phyloP scores from a whole-genome alignment of 1,139 yeast genomes.

The Nakaseomyces bracarensis region DNA sequence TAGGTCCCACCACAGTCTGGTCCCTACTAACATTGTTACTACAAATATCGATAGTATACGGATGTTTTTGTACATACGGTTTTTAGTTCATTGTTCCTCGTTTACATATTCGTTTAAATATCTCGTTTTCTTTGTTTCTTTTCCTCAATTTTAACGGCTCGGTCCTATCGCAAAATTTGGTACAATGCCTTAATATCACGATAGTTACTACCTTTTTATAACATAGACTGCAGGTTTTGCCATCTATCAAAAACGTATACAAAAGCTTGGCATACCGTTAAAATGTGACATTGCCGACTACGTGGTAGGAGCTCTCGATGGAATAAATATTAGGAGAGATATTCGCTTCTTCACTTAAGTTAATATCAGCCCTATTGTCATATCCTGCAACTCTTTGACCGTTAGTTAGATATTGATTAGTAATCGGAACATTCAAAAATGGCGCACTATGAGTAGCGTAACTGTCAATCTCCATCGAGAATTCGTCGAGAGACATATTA shows the following conservation, averaged over 20 bases:
- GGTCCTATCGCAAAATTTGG: background rate
- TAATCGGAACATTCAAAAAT: background rate
- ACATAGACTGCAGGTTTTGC: background rate
- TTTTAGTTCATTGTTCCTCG: no score
- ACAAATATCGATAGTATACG: no score
- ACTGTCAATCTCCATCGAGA: conserved; percentile 9
- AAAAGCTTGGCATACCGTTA: background rate
- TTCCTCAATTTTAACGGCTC: no score
- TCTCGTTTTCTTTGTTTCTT: background rate
- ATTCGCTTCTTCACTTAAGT: background rate
- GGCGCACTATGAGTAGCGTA: background rate
- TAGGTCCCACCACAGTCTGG: no score
- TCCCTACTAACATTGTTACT: no score
- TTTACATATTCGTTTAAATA: background rate
- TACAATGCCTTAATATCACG: no score
- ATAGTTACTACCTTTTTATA: no score
- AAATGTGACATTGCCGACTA: background rate
- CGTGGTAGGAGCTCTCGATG: background rate
- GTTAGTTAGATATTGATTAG: conserved; percentile 1
- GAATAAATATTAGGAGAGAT: background rate
- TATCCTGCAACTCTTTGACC: no score
- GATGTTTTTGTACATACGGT: no score
- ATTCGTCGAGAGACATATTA: conserved; percentile 18
- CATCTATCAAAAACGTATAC: background rate
- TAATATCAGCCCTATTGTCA: no score